Evolutionary conservation across 75 land plant genomes (phyloP), one percentile per base, ranked within the genome.

Genomic region (Selaginella moellendorffii): DNA sequence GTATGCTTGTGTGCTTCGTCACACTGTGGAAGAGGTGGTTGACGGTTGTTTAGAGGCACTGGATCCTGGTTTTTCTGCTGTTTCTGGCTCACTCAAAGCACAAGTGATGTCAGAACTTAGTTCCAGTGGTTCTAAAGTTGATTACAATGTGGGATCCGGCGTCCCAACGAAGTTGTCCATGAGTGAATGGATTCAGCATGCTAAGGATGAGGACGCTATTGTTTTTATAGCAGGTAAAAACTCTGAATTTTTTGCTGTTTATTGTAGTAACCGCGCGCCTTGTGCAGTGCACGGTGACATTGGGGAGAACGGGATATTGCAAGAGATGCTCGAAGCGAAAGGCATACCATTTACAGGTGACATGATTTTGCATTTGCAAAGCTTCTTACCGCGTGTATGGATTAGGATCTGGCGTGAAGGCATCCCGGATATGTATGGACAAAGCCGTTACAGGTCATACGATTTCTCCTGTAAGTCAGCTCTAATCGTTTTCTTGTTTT

Each of bases 251-350:
- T n/a, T n/a, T n/a, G n/a, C n/a, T n/a, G n/a, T n/a, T n/a, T n/a
- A n/a, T n/a, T n/a, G n/a, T n/a, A n/a, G n/a, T n/a, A n/a, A n/a
- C n/a, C n/a, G n/a, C n/a, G 14, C 46, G 14, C 46, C 14, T 36
- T 5, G 24, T 56, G 59, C 71, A 87, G 91, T 87, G 1, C 91
- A 87, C 79, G 91, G 91, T 66, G 85, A 87, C 63, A 84, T 87
- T 65, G 91, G 91, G 52, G 91, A 87, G 76, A 79, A 87, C 66
- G 91, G 91, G 29, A 81, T 88, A 14, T 79, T 87, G 54, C 91
- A 87, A 64, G 75, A 78, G 28, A 67, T 87, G 76, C 64, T 85
- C 52, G 85, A 82, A 65, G 68, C 76, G 63, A 76, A 71, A 26
- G 79, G 73, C 62, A 72, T 87, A 70, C 80, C 91, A 46, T 77